Evolutionary conservation across 768 basidiomycete genomes (phyloP).

Genomic region (Suillus alpinus): DNA sequence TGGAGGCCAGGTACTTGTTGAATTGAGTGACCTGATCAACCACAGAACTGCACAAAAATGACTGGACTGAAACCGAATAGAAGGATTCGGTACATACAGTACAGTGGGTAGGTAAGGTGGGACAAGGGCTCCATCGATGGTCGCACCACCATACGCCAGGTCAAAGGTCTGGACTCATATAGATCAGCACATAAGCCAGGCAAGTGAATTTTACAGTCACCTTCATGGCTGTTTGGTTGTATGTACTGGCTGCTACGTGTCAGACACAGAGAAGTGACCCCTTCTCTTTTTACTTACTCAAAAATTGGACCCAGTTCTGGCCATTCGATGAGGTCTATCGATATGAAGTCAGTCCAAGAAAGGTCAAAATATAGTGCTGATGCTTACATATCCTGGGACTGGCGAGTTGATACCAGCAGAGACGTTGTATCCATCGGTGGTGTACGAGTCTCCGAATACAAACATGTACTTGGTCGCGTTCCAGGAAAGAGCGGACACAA

Average conservation of each 20-base stretch:
- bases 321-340: conserved; percentile 57
- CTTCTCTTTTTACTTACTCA: conserved; percentile 34
- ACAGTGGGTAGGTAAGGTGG: conserved; percentile 50
- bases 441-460: conserved; percentile 65
- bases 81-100: conserved; percentile 38
- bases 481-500: conserved; percentile 40
- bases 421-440: conserved; percentile 56
- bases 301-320: conserved; percentile 58
- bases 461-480: conserved; percentile 53
- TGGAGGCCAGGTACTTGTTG: conserved; percentile 41
- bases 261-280: background rate
- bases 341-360: conserved; percentile 7
- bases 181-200: background rate
- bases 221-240: conserved; percentile 53
- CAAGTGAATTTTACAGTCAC: conserved; percentile 23
- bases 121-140: conserved; percentile 58
- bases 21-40: conserved; percentile 63
- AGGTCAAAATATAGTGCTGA: background rate
- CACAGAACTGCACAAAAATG: conserved; percentile 15
- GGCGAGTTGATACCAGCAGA: conserved; percentile 53
- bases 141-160: conserved; percentile 66
- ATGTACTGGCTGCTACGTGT: conserved; percentile 40
- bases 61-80: background rate
- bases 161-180: conserved; percentile 50
- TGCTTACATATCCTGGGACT: conserved; percentile 48